Evolutionary conservation across 805 yeast genomes (phyloP).

Genomic region (Ogataea siamensis): DNA sequence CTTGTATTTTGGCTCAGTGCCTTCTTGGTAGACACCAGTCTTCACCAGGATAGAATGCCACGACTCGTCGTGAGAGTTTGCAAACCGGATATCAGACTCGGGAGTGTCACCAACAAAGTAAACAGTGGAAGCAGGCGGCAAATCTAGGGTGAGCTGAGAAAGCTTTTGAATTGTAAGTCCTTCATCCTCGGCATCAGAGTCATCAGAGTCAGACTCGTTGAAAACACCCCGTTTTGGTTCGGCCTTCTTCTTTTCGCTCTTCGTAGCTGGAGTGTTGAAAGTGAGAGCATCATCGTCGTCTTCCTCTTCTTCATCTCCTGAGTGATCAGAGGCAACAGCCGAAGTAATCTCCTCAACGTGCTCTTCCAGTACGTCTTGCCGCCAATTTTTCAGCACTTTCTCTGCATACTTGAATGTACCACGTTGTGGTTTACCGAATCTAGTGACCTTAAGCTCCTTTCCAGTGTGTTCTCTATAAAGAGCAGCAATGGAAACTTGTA

Average conservation of each 20-base stretch:
- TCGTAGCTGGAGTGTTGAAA: constrained; percentile 16
- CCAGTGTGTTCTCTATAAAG: constrained; percentile 84
- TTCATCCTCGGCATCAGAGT: constrained; percentile 32
- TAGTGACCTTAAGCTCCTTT: constrained; percentile 68
- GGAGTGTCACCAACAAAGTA: constrained; percentile 91
- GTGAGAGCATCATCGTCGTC: constrained; percentile 16
- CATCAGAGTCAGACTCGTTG: constrained; percentile 34
- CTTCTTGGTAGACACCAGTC: constrained; percentile 84
- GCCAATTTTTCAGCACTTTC: constrained; percentile 73
- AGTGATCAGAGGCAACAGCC: constrained; percentile 20
- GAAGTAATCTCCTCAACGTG: constrained; percentile 51
- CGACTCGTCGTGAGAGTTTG: constrained; percentile 78
- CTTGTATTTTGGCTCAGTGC: constrained; percentile 72
- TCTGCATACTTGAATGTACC: constrained; percentile 85
- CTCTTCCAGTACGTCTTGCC: constrained; percentile 72
- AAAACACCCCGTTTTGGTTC: constrained; percentile 20
- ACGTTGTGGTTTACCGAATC: constrained; percentile 88
- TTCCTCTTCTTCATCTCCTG: constrained; percentile 18
- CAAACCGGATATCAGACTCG: constrained; percentile 83
- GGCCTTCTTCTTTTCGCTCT: constrained; percentile 6
- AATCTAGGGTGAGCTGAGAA: constrained; percentile 45
- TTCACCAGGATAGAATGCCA: constrained; percentile 85
- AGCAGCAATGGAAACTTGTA: constrained; percentile 85
- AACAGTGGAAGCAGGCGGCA: constrained; percentile 83
- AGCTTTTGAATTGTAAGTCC: constrained; percentile 46